phyloP scores from a whole-genome alignment of 1,284 basidiomycete genomes.

The Cutaneotrichosporon cutaneum region DNA sequence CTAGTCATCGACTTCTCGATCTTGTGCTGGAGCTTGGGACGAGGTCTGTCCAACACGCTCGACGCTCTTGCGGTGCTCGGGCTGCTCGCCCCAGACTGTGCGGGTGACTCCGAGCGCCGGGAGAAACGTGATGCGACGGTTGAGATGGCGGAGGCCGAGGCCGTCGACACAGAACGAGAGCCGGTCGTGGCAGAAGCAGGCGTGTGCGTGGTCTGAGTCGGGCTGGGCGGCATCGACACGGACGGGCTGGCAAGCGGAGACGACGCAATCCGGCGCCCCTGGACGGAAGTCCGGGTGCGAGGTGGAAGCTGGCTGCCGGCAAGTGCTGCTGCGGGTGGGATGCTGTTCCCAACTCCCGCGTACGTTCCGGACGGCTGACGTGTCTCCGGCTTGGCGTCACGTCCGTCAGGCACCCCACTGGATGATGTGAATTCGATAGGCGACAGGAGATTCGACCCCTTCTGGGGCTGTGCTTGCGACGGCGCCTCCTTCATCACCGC shows the following conservation, averaged over 20 bases:
- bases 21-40: conserved; percentile 5
- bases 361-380: background rate
- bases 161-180: background rate
- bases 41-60: conserved; percentile 15
- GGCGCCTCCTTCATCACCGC: background rate
- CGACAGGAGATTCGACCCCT: background rate
- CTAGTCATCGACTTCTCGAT: conserved; percentile 16
- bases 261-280: conserved; percentile 22
- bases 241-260: conserved; percentile 30
- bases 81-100: conserved; percentile 1
- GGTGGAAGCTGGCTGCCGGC: conserved; percentile 18
- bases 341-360: conserved; percentile 12
- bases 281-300: conserved; percentile 16
- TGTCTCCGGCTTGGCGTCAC: conserved; percentile 1
- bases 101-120: background rate
- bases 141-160: background rate
- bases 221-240: conserved; percentile 9
- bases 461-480: background rate
- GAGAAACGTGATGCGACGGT: background rate
- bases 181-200: background rate
- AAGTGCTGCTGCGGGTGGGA: conserved; percentile 1
- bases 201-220: background rate
- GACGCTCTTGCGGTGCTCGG: background rate
- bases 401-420: background rate
- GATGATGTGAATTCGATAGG: conserved; percentile 4